Evolutionary conservation across 768 basidiomycete genomes (phyloP).

Genomic region (Leccinum variicolor): DNA sequence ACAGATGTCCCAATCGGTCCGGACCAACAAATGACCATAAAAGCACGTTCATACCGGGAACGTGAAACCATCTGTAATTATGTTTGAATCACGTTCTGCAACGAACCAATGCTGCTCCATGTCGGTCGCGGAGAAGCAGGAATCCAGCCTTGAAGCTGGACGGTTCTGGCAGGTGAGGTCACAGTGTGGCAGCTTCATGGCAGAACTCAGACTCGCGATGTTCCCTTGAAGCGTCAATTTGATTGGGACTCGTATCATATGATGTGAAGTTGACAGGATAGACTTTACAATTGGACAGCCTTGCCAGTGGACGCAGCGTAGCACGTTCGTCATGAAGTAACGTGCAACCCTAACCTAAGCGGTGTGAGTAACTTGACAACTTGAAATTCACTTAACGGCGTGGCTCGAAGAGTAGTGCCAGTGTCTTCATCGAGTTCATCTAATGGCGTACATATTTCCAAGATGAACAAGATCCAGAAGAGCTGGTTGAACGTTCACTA

Average conservation of each 20-base stretch:
- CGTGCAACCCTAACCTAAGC: slow-evolving; percentile 4
- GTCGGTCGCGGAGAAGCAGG: background rate
- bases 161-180: background rate
- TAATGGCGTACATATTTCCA: background rate
- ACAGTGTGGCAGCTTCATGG: background rate
- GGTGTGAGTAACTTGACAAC: background rate
- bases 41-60: slow-evolving; percentile 4
- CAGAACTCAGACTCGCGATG: slow-evolving; percentile 8
- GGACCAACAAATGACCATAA: background rate
- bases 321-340: slow-evolving; percentile 12
- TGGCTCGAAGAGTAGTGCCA: background rate
- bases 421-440: background rate
- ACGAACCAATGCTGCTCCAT: background rate
- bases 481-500: background rate
- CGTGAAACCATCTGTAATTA: background rate
- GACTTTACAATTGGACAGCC: background rate
- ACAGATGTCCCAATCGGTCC: background rate
- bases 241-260: background rate
- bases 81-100: background rate
- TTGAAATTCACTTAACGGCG: background rate
- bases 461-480: background rate
- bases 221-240: background rate
- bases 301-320: background rate
- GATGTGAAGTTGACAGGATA: background rate
- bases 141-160: too few species aligned